A percentile compares a stretch with the other conserved stretches of the same genome.
These are phyloP conservation scores for Leccinum subfulvum DNA, from an alignment of 1,284 basidiomycete genomes.

Conservation along the genomic window DNA sequence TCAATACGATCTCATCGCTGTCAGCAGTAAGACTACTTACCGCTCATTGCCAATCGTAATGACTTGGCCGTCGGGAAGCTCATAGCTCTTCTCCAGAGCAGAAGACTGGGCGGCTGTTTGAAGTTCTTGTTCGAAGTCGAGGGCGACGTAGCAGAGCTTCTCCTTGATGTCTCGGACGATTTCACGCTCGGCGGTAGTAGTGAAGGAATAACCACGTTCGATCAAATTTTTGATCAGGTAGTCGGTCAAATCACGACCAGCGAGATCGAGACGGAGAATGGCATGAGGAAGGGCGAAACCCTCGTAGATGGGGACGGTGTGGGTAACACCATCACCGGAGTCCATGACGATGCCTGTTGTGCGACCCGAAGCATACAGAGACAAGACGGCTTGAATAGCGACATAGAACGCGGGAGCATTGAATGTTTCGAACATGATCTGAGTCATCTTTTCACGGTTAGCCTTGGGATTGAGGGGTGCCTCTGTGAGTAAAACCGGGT, in stretches of 20 bases:
- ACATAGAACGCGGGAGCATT: slow-evolving; percentile 90
- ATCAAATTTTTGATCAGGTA: slow-evolving; percentile 90
- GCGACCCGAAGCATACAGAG: slow-evolving; percentile 87
- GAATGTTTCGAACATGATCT: slow-evolving; percentile 95
- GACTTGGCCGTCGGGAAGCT: slow-evolving; percentile 94
- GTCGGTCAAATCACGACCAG: slow-evolving; percentile 93
- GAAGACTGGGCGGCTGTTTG: slow-evolving; percentile 92
- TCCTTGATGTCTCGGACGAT: slow-evolving; percentile 98
- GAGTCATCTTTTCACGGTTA: slow-evolving; percentile 93
- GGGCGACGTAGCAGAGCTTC: slow-evolving; percentile 96
- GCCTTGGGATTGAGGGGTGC: slow-evolving; percentile 88
- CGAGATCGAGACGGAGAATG: slow-evolving; percentile 92
- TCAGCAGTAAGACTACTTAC: slow-evolving; percentile 37
- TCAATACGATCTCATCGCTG: slow-evolving; percentile 4
- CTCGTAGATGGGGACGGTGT: slow-evolving; percentile 90
- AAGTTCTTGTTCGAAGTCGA: slow-evolving; percentile 96
- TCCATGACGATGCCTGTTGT: slow-evolving; percentile 89
- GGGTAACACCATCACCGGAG: slow-evolving; percentile 89
- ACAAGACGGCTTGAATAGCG: slow-evolving; percentile 86
- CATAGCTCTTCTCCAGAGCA: slow-evolving; percentile 92
- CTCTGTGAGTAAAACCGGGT: slow-evolving; percentile 88
- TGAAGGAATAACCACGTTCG: slow-evolving; percentile 95
- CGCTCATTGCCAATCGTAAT: slow-evolving; percentile 97
- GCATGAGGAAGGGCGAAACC: slow-evolving; percentile 93
- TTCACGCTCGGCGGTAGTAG: slow-evolving; percentile 91